Conservation (phyloP, 2,329 filamentous ascomycete genomes). For the Aureobasidium sp. region DNA sequence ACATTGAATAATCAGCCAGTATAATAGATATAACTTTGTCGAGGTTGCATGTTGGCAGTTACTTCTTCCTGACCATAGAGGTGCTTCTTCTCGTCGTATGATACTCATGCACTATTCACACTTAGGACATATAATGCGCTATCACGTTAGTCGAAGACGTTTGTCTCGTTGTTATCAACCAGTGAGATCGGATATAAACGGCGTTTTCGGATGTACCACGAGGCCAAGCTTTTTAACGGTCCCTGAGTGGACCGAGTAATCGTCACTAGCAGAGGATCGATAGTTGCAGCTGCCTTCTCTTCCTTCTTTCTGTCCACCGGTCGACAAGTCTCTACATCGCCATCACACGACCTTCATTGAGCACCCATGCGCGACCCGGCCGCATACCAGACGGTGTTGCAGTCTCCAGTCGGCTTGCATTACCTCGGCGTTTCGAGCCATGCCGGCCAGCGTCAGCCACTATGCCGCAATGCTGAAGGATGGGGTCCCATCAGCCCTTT, state of each 20-base stretch:
- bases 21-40: neutral
- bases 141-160: neutral
- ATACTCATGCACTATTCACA: neutral
- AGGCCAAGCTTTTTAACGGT: conserved; percentile 5
- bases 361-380: conserved; percentile 10
- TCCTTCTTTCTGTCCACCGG: conserved; percentile 3
- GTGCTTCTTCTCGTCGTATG: neutral
- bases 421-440: conserved; percentile 9
- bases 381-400: conserved; percentile 8
- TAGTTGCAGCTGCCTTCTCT: conserved; percentile 5
- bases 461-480: conserved; percentile 85
- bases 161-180: neutral
- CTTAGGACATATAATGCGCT: neutral
- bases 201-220: neutral
- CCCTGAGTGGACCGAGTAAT: neutral
- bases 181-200: neutral
- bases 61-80: neutral
- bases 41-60: neutral
- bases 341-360: neutral
- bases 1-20: neutral
- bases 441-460: conserved; percentile 45
- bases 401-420: conserved; percentile 5
- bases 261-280: conserved; percentile 3
- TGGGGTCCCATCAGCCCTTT: conserved; percentile 88
- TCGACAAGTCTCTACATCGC: conserved; percentile 1